These are phyloP conservation scores for Termitomyces sp. DNA, from an alignment of 768 basidiomycete genomes.

Conservation along the genomic window DNA sequence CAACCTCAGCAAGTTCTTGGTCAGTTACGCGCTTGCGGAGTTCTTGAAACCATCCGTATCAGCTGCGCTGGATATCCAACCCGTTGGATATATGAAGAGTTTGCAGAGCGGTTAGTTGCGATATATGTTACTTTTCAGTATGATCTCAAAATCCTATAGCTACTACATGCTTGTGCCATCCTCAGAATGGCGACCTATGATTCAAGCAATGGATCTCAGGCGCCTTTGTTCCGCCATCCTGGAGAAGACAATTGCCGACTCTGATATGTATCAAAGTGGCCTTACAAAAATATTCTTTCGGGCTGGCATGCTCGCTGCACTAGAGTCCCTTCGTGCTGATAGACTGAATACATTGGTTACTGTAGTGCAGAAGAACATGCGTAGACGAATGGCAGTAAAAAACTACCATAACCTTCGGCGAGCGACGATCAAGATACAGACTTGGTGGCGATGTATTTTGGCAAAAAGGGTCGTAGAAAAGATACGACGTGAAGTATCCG, in stretches of 20 bases:
- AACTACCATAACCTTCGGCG: conserved; percentile 65
- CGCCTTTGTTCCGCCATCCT: conserved; percentile 82
- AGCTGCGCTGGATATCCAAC: conserved; percentile 99
- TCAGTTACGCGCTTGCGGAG: conserved; percentile 96
- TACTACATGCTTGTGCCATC: conserved; percentile 97
- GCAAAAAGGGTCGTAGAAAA: conserved; percentile 67
- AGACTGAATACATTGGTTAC: conserved; percentile 89
- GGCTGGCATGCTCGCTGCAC: conserved; percentile 95
- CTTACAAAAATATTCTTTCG: conserved; percentile 99
- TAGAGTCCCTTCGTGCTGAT: conserved; percentile 87
- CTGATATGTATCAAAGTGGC: conserved; percentile 96
- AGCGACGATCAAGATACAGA: conserved; percentile 83
- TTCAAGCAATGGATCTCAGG: conserved; percentile 73
- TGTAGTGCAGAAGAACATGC: conserved; percentile 96
- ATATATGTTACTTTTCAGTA: background rate
- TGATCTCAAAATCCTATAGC: conserved; percentile 34
- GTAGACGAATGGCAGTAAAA: conserved; percentile 78
- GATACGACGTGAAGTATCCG: conserved; percentile 70
- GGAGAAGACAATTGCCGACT: conserved; percentile 81
- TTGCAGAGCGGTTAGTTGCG: conserved; percentile 81
- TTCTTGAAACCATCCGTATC: conserved; percentile 96
- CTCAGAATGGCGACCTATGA: conserved; percentile 81
- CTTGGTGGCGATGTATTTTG: conserved; percentile 88
- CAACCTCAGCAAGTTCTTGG: conserved; percentile 92
- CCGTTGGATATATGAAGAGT: conserved; percentile 97